phyloP scores from a whole-genome alignment of 441 rosid species.

The Populus trichocarpa region DNA sequence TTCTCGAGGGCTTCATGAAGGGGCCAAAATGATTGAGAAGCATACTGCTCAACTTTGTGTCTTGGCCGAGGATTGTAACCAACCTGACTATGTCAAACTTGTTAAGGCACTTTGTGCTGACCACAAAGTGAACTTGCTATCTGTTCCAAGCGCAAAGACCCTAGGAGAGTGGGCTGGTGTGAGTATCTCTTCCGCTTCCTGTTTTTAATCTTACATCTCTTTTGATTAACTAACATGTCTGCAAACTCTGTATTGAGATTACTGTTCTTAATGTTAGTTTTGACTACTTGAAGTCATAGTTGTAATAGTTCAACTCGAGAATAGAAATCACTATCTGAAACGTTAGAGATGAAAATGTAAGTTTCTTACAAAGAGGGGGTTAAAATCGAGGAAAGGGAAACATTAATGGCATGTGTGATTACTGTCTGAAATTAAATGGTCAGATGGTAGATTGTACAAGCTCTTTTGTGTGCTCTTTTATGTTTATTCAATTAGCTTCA shows the following conservation, averaged over 20 bases:
- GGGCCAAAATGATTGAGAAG: conserved; percentile 87
- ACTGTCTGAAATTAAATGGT: not conserved
- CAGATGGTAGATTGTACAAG: not conserved
- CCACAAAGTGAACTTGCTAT: conserved; percentile 57
- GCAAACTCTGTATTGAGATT: not conserved
- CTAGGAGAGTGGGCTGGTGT: conserved; percentile 99
- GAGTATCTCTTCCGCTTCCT: conserved; percentile 24
- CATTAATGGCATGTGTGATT: not conserved
- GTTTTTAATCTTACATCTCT: not conserved
- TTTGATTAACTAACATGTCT: not conserved
- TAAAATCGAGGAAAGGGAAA: not conserved
- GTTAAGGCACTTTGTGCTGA: conserved; percentile 91
- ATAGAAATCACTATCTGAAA: not conserved
- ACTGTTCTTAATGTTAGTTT: not conserved
- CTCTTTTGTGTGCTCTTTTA: not conserved
- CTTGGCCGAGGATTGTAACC: conserved; percentile 90
- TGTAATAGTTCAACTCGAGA: not conserved
- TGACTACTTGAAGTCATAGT: not conserved
- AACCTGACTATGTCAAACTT: conserved; percentile 79
- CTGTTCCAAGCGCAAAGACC: conserved; percentile 78
- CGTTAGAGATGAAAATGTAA: not conserved
- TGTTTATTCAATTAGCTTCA: not conserved
- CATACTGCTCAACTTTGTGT: conserved; percentile 72
- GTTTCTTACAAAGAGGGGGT: not conserved
- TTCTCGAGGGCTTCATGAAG: conserved; percentile 72